Base-by-base conservation (phyloP, 2,329 filamentous ascomycete genomes). In the Capronia americana region DNA sequence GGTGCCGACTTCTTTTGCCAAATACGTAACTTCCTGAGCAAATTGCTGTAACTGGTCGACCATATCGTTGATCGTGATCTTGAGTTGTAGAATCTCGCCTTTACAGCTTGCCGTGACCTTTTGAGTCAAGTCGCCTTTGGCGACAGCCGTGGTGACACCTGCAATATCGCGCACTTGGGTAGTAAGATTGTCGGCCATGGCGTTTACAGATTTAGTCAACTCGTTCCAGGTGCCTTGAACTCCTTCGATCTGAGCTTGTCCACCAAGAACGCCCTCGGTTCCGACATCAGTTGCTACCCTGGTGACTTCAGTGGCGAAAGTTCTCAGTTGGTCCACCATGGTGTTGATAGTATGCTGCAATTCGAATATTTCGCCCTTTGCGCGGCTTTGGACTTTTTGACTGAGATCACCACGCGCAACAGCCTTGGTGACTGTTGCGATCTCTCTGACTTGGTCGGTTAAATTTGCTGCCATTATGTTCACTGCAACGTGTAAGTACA, bases 61-160 rank as follows among this genome's bases (percentile, higher is more conserved):
- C 94, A 99, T 99, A 77, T 92, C 95, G 81, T 99, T 99, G 83
- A 98, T 99, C 55, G 95, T 98, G 67, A 93, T 93, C 81, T 99
- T 99, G 75, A 99, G 90, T 82, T 92, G 92, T 76, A 89, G 91
- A 75, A 93, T 98, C 84, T 94, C 95, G 79, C 91, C 96, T 82
- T 89, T 91, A 80, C 91, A 94, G 75, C 92, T 92, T 68, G 93
- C 93, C 78, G 96, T 92, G 46, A 99, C 94, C 79, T 97, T 97
- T 79, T 97, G 94, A 58, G 93, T 97, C 73, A 99, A 85, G 78
- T 99, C 95, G 80, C 94, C 94, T 79, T 88, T 88, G 69, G 88
- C 88, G 65, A 90, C 88, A 41, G 88, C 87, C 57, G 88, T 90
- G 70, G 89, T 88, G 70, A 90, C 89, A 63, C 84, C 88, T 74